These are phyloP conservation scores for Pseudozyma hubeiensis DNA, from an alignment of 1,284 basidiomycete genomes.

Conservation along the genomic window DNA sequence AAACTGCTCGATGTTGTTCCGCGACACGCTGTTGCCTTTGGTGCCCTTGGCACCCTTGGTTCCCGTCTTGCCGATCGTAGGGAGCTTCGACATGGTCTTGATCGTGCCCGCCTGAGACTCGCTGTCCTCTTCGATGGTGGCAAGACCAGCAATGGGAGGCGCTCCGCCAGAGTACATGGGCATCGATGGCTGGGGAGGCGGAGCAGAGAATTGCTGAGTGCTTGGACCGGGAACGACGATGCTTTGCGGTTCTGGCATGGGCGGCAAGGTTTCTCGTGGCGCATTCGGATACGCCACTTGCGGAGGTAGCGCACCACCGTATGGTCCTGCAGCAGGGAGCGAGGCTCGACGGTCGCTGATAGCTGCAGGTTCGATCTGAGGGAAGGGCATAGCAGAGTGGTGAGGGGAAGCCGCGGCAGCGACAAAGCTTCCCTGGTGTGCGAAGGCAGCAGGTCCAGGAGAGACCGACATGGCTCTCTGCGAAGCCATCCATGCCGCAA, in stretches of 20 bases:
- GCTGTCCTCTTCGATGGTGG: slow-evolving; percentile 58
- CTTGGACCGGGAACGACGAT: slow-evolving; percentile 3
- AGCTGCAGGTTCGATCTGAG: slow-evolving; percentile 1
- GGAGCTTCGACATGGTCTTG: slow-evolving; percentile 46
- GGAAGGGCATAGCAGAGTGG: not conserved
- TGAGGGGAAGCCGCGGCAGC: slow-evolving; percentile 12
- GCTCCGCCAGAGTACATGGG: slow-evolving; percentile 3
- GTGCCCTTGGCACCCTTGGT: slow-evolving; percentile 24
- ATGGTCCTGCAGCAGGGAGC: slow-evolving; percentile 13
- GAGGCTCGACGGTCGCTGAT: slow-evolving; percentile 17
- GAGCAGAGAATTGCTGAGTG: slow-evolving; percentile 22
- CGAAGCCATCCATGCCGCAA: slow-evolving; percentile 25
- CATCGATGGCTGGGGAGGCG: slow-evolving; percentile 15
- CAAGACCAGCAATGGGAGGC: slow-evolving; percentile 40
- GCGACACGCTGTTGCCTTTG: slow-evolving; percentile 47
- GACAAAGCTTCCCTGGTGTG: slow-evolving; percentile 11
- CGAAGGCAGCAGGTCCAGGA: slow-evolving; percentile 20
- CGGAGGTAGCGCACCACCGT: slow-evolving; percentile 10
- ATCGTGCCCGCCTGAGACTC: slow-evolving; percentile 60
- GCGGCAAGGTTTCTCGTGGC: slow-evolving; percentile 15
- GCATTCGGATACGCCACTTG: slow-evolving; percentile 9
- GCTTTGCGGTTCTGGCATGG: slow-evolving; percentile 37
- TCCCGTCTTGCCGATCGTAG: slow-evolving; percentile 42
- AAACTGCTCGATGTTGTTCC: slow-evolving; percentile 55
- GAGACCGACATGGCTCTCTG: slow-evolving; percentile 48